Evolutionary conservation across 345 rosid species (phyloP).

Genomic region (Eucalyptus fibrosa): DNA sequence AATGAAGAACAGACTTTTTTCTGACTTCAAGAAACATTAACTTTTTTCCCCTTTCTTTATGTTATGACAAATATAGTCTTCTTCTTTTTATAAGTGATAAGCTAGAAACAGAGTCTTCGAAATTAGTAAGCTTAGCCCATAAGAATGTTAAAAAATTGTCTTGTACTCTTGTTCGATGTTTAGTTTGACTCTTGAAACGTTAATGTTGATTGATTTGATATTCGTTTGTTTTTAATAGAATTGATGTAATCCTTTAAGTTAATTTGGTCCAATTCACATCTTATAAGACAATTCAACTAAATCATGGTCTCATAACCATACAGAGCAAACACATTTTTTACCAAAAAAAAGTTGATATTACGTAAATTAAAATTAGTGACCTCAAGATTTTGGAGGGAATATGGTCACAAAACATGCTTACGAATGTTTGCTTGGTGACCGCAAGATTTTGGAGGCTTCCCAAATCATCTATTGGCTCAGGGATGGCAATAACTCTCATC

Average conservation of each 20-base stretch:
- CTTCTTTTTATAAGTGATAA: neutral
- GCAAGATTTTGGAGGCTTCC: too few species aligned
- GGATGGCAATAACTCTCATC: too few species aligned
- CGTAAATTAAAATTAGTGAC: neutral
- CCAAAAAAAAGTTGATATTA: neutral
- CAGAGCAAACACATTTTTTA: fast-evolving
- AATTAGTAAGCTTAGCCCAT: neutral
- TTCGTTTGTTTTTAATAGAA: neutral
- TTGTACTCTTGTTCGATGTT: neutral
- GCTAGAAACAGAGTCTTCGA: neutral
- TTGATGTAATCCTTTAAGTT: neutral
- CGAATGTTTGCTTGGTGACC: too few species aligned
- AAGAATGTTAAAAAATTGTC: neutral
- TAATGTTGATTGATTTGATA: neutral
- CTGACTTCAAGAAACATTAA: too few species aligned
- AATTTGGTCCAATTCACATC: neutral
- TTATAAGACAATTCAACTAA: neutral
- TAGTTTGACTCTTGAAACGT: neutral
- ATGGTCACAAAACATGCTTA: too few species aligned
- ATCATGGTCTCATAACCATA: neutral
- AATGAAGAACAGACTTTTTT: too few species aligned
- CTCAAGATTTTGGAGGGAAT: fast-evolving
- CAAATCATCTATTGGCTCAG: too few species aligned
- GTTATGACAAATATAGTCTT: neutral
- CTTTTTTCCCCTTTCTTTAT: too few species aligned